Evolutionary conservation across 768 basidiomycete species (phyloP).

Genomic region (Crassisporium funariophilum): DNA sequence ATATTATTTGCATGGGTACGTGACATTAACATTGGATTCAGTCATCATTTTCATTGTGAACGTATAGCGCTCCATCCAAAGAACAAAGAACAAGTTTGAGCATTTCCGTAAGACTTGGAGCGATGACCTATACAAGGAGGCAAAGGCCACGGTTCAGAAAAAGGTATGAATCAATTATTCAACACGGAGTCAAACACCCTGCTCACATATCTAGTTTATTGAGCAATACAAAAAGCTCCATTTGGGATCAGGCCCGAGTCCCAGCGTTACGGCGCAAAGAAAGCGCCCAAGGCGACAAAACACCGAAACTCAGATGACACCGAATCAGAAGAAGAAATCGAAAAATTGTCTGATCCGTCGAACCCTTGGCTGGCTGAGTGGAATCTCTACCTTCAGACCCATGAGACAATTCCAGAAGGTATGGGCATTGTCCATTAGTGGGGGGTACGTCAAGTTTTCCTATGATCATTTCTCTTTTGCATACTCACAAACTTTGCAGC

Average conservation of each 20-base stretch:
- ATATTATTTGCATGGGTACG: conserved; percentile 26
- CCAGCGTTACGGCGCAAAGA: background rate
- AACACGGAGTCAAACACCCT: background rate
- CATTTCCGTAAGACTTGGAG: conserved; percentile 12
- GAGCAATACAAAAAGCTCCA: background rate
- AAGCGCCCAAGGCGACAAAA: background rate
- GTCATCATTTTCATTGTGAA: background rate
- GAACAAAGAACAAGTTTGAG: conserved; percentile 10
- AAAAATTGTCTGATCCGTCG: background rate
- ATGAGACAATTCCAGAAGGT: background rate
- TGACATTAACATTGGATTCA: too few relatives aligned
- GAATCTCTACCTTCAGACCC: background rate
- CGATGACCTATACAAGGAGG: background rate
- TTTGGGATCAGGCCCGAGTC: background rate
- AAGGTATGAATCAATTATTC: conserved; percentile 2
- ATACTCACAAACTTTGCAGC: background rate
- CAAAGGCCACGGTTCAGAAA: conserved; percentile 4
- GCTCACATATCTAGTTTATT: background rate
- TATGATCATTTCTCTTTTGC: background rate
- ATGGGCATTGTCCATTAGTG: background rate
- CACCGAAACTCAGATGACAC: background rate
- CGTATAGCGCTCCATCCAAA: conserved; percentile 6
- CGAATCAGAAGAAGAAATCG: background rate
- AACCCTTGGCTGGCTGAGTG: background rate
- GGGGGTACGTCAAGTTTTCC: background rate